These are phyloP conservation scores for Xanthoconium separans DNA, from an alignment of 1,284 basidiomycete genomes.

Conservation along the genomic window DNA sequence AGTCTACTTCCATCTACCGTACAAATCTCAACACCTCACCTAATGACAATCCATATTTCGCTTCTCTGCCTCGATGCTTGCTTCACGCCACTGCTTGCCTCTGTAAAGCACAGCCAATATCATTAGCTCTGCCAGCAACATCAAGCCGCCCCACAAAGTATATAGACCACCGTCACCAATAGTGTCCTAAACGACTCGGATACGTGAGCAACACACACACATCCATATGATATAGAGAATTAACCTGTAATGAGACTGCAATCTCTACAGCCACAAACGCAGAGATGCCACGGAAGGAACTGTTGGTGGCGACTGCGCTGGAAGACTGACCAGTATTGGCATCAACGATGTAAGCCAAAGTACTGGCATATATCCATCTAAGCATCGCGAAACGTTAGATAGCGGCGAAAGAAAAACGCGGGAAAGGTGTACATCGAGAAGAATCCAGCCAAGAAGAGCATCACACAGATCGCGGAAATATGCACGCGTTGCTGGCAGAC, in stretches of 20 bases:
- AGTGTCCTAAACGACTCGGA: conserved; percentile 34
- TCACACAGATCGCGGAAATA: conserved; percentile 62
- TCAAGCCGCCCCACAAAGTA: conserved; percentile 55
- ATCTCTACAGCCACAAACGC: conserved; percentile 74
- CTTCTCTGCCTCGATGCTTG: background rate
- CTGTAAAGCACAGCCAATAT: conserved; percentile 44
- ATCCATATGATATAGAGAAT: background rate
- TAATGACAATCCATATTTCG: background rate
- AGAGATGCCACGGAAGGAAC: conserved; percentile 62
- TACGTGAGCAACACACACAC: background rate
- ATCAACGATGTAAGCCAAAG: conserved; percentile 77
- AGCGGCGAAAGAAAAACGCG: background rate
- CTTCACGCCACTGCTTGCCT: conserved; percentile 40
- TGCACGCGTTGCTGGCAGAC: conserved; percentile 63
- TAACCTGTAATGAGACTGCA: conserved; percentile 43
- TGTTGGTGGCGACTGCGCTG: conserved; percentile 70
- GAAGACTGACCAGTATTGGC: conserved; percentile 74
- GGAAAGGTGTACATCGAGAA: conserved; percentile 58
- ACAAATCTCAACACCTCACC: too few species aligned
- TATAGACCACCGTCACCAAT: conserved; percentile 69
- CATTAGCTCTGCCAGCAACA: conserved; percentile 42
- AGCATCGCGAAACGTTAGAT: background rate
- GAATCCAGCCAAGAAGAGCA: conserved; percentile 69
- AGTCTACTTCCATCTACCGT: too few species aligned
- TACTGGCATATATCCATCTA: conserved; percentile 71